These are phyloP conservation scores for Aspergillus pseudoviridinutans DNA, from an alignment of 2,329 filamentous ascomycete species.

Conservation along the genomic window DNA sequence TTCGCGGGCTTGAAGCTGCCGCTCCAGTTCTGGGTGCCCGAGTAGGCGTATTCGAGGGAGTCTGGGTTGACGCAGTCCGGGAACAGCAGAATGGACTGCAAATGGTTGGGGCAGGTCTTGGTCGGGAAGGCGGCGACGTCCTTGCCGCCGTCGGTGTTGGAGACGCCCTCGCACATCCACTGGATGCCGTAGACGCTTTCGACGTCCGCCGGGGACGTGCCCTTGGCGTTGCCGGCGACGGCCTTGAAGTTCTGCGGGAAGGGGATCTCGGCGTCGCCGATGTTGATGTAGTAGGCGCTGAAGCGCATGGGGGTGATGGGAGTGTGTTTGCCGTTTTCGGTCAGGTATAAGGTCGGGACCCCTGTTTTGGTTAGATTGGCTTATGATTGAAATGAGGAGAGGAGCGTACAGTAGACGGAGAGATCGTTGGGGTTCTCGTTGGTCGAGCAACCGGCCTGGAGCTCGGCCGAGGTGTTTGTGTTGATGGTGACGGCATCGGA, in stretches of 20 bases:
- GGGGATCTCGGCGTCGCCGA: conserved; percentile 13
- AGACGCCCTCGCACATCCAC: conserved; percentile 5
- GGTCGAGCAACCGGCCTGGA: conserved; percentile 11
- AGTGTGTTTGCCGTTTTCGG: not conserved
- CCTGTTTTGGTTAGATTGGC: conserved; percentile 2
- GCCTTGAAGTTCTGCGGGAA: conserved; percentile 11
- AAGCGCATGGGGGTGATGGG: conserved; percentile 10
- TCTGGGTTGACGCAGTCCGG: conserved; percentile 12
- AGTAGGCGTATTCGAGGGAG: conserved; percentile 6
- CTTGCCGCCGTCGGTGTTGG: not conserved
- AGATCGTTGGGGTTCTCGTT: conserved; percentile 15
- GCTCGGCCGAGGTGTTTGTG: conserved; percentile 13
- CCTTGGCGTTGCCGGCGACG: conserved; percentile 8
- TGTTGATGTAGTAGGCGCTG: conserved; percentile 15
- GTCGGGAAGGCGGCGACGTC: conserved; percentile 10
- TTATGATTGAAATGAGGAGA: not conserved
- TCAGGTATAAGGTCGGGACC: conserved; percentile 13
- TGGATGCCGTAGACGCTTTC: not conserved
- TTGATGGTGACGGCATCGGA: conserved; percentile 13
- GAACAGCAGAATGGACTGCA: conserved; percentile 14
- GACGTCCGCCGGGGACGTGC: not conserved
- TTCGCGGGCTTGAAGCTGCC: conserved; percentile 1
- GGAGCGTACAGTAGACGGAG: conserved; percentile 14
- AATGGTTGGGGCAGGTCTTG: conserved; percentile 8
- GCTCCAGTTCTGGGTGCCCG: not conserved